Evolutionary conservation across 805 yeast species (phyloP), one percentile per base, ranked within the genome.

Genomic region (Saturnispora bothae): DNA sequence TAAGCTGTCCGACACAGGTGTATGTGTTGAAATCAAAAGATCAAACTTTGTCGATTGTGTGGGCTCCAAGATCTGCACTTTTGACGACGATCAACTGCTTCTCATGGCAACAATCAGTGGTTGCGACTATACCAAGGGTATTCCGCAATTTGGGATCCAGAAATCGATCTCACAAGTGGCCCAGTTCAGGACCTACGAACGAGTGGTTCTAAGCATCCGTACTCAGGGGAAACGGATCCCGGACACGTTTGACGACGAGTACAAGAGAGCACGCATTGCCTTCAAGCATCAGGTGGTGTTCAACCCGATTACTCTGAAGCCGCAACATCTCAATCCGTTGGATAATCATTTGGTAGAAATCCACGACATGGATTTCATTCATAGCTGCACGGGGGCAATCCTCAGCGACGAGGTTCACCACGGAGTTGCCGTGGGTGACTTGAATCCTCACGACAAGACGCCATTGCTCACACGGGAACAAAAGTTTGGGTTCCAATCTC

Each of bases 41-140:
- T 69, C 66, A 2, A 63, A 75, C 37, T 78, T 88, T 46, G 44
- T 43, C 21, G 42, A 54, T 6, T 42, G 53, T 23, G 47, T 37
- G 25, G 50, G 48, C 4, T 44, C 51, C 14, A 69, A 73, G 6
- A 57, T 86, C 29, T 64, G 69, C 0, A 50, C 63, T 5, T 66
- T 78, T 47, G 55, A 68, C 16, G 69, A 62, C 20, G 71, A 69
- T 8, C 83, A 84, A 48, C 56, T 84, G 38, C 66, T 92, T 33
- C 65, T 76, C 30, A 72, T 84, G 59, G 97, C 95, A 2, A 79
- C 88, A 48, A 54, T 92, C 4, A 74, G 95, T n/a, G 99, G 99
- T 0, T 92, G 99, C 60, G 99, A 92, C 57, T 92, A 92, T 52
- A 83, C 96, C 0, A 74, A 75, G 39, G 98, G 99, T 0, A 65